Evolutionary conservation across 768 basidiomycete genomes (phyloP), one percentile per base, ranked within the genome.

Genomic region (Tubosaeta sp.): DNA sequence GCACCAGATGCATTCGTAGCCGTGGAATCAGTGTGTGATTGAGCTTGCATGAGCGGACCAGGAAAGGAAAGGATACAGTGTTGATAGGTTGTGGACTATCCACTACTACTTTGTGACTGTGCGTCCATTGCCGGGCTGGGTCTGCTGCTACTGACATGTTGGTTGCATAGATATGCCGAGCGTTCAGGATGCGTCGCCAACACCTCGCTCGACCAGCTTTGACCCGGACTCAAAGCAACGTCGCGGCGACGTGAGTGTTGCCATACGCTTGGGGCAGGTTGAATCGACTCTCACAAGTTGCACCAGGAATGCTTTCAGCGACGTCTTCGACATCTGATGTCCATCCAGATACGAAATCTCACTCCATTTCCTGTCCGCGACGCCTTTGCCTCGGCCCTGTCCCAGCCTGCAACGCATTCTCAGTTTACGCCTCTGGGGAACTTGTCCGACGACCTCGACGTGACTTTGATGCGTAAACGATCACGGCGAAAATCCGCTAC

Each of bases 331-430:
- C 87, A 91, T 71, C 76, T 91, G 52, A 76, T 80, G 51, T 76
- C 81, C 39, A 73, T 92, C 45, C 86, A 90, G 71, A 75, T 92
- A 58, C 81, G 83, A 56, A 92, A 92, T 65, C 72, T 92, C 34
- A 87, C 90, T n/a, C 88, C 87, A 2, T 91, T 89, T 65, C 89
- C 89, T 32, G 81, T 81, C 48, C 83, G 90, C 33, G 89, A 92
- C 66, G 55, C 69, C 10, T 76, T 89, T 56, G 83, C 89, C 17
- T 86, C 87, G 22, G 87, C 88, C 17, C 75, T 91, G 48, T 74
- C 77, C 16, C 82, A 86, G 61, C 86, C 88, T 11, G 75, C 80
- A 10, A 79, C 82, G 61, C 77, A 79, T 50, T 71, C 82, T 4
- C 83, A 86, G 56, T 82, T 83, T 57, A 79, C 75, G 2, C 63